Evolutionary conservation across 306 rosid species (phyloP), one percentile per base, ranked within the genome.

Genomic region (Malus asiatica): DNA sequence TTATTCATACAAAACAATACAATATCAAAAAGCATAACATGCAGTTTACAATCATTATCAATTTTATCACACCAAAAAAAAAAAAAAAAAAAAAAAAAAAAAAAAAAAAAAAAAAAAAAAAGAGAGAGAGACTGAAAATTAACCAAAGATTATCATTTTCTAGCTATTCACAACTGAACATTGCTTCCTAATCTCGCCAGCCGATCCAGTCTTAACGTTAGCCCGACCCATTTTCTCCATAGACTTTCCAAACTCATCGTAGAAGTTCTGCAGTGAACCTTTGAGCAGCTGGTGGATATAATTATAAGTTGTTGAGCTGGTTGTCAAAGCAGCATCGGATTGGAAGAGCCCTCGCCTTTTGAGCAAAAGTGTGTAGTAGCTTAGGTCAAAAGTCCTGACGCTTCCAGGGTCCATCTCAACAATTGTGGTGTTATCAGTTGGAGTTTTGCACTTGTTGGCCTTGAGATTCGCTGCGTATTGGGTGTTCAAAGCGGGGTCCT

Each of bases 401-500:
- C 98, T 95, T 52, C 98, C 98, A 0, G 98, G 98, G 81, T 95
- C 98, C 97, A 95, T 90, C 83, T 90, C 97, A 23, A 92, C 89
- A 2, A 16, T 32, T 62, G 92, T 84, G 25, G 79, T 85, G 62
- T 81, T 92, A 60, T 84, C 96, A 59, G 51, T 89, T 15, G 72
- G 78, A 70, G 63, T 88, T 77, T 61, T 85, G 84, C 98, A 95
- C 81, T 95, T 95, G 11, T 78, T 92, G 20, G 87, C 81, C 84
- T 89, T 95, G 2, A 95, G 89, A 78, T 91, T 91, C 16, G 75
- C 72, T 4, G 97, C 98, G 78, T 95, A 92, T 61, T 88, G 85
- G 48, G 89, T 82, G 82, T 95, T 93, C 5, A 95, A 79, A 22
- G 91, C 68, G 0, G 98, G 98, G 84, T 95, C 98, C 83, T 89